These are phyloP conservation scores for Cardamine chenopodiifolia DNA, from an alignment of 345 rosid species.

Conservation along the genomic window DNA sequence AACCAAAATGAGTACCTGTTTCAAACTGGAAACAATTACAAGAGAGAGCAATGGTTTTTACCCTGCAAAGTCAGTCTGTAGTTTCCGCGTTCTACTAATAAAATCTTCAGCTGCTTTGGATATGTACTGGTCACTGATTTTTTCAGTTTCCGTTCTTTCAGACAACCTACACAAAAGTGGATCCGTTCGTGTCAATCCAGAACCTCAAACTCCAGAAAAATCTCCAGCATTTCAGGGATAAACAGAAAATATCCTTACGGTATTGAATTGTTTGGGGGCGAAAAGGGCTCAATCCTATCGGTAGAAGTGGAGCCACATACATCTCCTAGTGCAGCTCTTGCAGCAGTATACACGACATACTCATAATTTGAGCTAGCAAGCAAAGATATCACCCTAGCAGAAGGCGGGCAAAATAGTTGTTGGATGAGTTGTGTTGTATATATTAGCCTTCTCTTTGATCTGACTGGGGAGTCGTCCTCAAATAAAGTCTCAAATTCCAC, in stretches of 20 bases:
- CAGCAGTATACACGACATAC: slow-evolving; percentile 51
- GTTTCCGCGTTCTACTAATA: slow-evolving; percentile 53
- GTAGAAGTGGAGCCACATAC: slow-evolving; percentile 56
- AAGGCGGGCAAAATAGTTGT: slow-evolving; percentile 59
- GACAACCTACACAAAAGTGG: slow-evolving; percentile 43
- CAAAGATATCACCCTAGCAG: slow-evolving; percentile 48
- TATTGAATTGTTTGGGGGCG: slow-evolving; percentile 44
- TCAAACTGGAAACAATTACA: neutral
- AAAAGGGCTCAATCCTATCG: slow-evolving; percentile 38
- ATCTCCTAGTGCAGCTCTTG: slow-evolving; percentile 68
- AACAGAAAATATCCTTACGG: slow-evolving; percentile 51
- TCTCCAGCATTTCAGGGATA: neutral
- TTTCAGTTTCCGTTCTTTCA: slow-evolving; percentile 54
- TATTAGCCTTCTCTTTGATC: slow-evolving; percentile 77
- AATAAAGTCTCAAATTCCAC: slow-evolving; percentile 59
- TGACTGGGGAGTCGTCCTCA: slow-evolving; percentile 54
- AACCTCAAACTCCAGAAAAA: neutral
- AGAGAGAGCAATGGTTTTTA: slow-evolving; percentile 21
- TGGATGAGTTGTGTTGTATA: slow-evolving; percentile 84
- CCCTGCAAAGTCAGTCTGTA: slow-evolving; percentile 71
- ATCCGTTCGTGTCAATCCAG: neutral
- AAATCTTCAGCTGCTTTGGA: slow-evolving; percentile 68
- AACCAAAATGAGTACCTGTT: neutral
- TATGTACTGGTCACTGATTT: slow-evolving; percentile 54
- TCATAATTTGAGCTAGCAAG: slow-evolving; percentile 59